Base-by-base conservation (phyloP, 192 early-diverging fungal genomes). In the Coemansia pectinata region DNA sequence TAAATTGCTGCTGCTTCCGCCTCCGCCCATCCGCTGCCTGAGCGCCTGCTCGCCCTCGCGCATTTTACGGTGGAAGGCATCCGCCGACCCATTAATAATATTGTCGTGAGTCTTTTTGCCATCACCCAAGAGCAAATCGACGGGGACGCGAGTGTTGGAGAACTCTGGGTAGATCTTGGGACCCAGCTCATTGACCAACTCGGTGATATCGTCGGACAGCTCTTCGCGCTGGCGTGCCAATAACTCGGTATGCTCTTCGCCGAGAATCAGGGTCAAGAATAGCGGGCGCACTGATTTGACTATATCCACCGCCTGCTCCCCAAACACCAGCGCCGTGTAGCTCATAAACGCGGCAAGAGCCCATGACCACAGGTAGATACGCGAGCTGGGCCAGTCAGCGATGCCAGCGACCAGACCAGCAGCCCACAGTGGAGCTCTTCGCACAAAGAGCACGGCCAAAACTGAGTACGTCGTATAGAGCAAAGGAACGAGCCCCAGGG, bases 221-320 rank as follows among this genome's bases (percentile, higher is more conserved):
- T 92, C 84, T 34, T 88, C 81, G 27, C 96, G 88, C 33, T 86
- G 86, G 21, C 74, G 73, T 17, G 91, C 87, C 47, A 98, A 85
- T 62, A 87, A 88, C 61, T 79, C 86, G 50, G 84, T 75, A 50
- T 79, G 89, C 85, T 69, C 85, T 65, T 72, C 72, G 39, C 79
- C 86, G 65, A 74, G 72, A 66, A 68, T 81, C 78, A 69, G 89
- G 78, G 92, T 88, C 48, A 99, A 69, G 62, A 92, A 94, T 29
- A 97, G 82, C 8, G 97, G 96, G 5, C 90, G 88, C 45, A 99
- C 81, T 10, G 95, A 91, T 79, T 87, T 90, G 67, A 90, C 88
- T 52, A 94, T 85, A 66, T 92, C 91, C 12, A 91, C 65, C 0
- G 91, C 93, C 34, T 86, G 87, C 70, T 93, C 91, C 61, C 90